Evolutionary conservation across 192 early-diverging fungal species (phyloP), one percentile per base, ranked within the genome.

Genomic region (Phlyctochytrium bullatum): DNA sequence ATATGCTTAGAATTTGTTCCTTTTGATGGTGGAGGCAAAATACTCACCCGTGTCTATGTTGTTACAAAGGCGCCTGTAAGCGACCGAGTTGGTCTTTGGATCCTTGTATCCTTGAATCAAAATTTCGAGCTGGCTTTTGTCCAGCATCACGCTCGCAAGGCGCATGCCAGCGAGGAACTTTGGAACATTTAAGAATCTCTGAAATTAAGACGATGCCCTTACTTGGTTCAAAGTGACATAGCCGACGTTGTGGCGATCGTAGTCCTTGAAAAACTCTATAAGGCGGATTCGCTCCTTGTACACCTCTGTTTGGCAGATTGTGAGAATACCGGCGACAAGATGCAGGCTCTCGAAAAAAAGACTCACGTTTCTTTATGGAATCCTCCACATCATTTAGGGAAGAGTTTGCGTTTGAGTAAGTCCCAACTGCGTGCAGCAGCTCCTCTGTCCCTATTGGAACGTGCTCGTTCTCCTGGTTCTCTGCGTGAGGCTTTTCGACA

Each of bases 361-460:
- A 72, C 73, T 54, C 63, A 84, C 82, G 68, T 62, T 76, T 74
- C 64, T 76, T 68, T 23, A 85, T 75, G 27, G 73, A 64, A 14
- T 83, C 73, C 67, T 85, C 83, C 1, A 84, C 74, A 33, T 61
- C 58, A 14, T 70, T 62, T 17, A 35, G 40, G 35, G 61, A 69
- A 4, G 78, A 66, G 3, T 69, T 56, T 6, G 34, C n/a, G 17
- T 33, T 25, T 36, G 56, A 52, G 31, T 69, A 36, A 10, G 50
- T 2, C 31, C 62, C 34, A 61, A 76, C 56, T 28, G 68, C 60
- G 29, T 76, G 73, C 25, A 83, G 73, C 16, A 83, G 63, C 58
- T 80, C 78, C 68, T 85, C 83, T 2, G 83, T 85, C 3, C 83
- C 83, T 6, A 85, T 73, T 14, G 83, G 83, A 1, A 81, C 71